These are phyloP conservation scores for Veloporphyrellus conicus DNA, from an alignment of 1,284 basidiomycete genomes.

Conservation along the genomic window DNA sequence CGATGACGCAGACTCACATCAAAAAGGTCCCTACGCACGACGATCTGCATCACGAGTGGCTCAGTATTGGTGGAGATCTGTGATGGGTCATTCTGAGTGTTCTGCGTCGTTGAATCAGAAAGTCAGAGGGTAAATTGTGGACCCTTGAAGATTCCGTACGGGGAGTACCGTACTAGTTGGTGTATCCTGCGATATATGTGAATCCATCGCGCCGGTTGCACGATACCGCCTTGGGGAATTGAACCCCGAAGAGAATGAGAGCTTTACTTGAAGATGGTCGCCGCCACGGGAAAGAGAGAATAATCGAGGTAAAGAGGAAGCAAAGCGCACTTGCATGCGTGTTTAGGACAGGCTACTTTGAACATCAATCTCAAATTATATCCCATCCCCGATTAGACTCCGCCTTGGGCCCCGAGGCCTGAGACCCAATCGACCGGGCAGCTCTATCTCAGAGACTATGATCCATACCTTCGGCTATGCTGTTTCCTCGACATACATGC, in stretches of 20 bases:
- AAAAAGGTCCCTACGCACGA: conserved; percentile 43
- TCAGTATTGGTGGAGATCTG: conserved; percentile 1
- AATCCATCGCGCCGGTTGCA: conserved; percentile 7
- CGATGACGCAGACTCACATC: conserved; percentile 33
- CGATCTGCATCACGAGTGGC: conserved; percentile 44
- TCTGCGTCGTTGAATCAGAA: not conserved
- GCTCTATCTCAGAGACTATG: too few species aligned
- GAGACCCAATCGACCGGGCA: too few species aligned
- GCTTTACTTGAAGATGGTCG: not conserved
- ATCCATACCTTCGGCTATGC: too few species aligned
- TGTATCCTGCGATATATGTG: not conserved
- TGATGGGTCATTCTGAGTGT: not conserved
- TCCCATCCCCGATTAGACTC: too few species aligned
- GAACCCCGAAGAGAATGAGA: not conserved
- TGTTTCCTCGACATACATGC: too few species aligned
- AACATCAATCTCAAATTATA: too few species aligned
- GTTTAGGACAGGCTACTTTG: too few species aligned
- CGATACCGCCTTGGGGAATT: not conserved
- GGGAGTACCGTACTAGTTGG: not conserved
- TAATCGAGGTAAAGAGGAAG: not conserved
- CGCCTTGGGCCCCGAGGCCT: too few species aligned
- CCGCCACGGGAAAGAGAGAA: not conserved
- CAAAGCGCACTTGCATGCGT: not conserved
- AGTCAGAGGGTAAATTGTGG: not conserved
- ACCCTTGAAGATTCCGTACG: conserved; percentile 3